Conservation (phyloP, 176 grass and related monocot genomes). For the Oryza officinalis region DNA sequence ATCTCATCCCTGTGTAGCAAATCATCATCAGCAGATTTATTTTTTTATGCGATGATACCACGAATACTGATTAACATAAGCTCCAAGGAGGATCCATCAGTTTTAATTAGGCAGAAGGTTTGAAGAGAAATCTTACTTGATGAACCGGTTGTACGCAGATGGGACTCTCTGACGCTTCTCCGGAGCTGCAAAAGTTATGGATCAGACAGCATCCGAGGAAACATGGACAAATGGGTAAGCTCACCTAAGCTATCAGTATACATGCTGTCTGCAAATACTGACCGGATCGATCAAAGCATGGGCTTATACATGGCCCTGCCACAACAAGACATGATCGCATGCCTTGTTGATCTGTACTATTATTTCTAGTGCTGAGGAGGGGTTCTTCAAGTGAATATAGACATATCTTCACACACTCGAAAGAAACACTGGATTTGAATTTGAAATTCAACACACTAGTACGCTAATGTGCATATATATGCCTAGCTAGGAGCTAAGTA, state of each 20-base stretch:
- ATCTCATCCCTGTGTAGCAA: slow-evolving; percentile 82
- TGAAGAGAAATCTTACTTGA: slow-evolving; percentile 69
- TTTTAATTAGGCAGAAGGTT: not conserved
- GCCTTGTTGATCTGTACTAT: slow-evolving; percentile 18
- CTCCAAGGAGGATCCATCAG: too few species aligned
- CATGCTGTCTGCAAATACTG: slow-evolving; percentile 13
- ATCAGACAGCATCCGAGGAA: slow-evolving; percentile 17
- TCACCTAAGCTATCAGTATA: slow-evolving; percentile 22
- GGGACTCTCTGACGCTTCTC: slow-evolving; percentile 99
- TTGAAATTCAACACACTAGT: not conserved
- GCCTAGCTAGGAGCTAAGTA: too few species aligned
- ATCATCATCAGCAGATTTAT: not conserved
- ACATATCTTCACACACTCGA: slow-evolving; percentile 8
- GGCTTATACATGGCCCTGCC: not conserved
- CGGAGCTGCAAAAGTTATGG: slow-evolving; percentile 67
- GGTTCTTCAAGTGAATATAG: slow-evolving; percentile 3
- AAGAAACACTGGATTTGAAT: not conserved
- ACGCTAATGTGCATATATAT: not conserved
- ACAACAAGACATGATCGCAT: slow-evolving; percentile 44
- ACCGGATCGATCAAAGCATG: slow-evolving; percentile 17
- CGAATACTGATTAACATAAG: not conserved
- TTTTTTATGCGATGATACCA: not conserved
- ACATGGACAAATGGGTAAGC: slow-evolving; percentile 46
- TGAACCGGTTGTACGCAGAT: slow-evolving; percentile 96
- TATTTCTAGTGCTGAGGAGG: not conserved